A percentile compares a stretch with the other conserved stretches of the same genome.
phyloP scores from a whole-genome alignment of 495 filamentous ascomycete genomes.

The Neurospora sp. region DNA sequence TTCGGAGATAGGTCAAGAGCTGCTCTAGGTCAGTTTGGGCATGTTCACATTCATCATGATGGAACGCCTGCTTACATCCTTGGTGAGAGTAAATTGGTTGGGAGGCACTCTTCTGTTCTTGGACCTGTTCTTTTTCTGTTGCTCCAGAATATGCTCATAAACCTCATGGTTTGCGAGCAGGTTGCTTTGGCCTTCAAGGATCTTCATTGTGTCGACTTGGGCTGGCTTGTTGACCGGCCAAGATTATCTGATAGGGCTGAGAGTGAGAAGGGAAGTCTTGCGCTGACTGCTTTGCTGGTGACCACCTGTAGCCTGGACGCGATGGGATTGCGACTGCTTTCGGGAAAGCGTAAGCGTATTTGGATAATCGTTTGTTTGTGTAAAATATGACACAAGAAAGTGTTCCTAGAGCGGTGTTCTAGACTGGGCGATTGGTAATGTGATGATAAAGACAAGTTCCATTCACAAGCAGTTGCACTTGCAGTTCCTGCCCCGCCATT shows the following conservation, averaged over 20 bases:
- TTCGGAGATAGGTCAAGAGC: slow-evolving; percentile 31
- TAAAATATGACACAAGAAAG: not conserved
- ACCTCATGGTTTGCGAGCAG: slow-evolving; percentile 41
- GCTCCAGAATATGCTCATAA: slow-evolving; percentile 35
- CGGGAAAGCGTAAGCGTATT: not conserved
- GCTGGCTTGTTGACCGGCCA: not conserved
- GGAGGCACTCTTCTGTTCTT: slow-evolving; percentile 30
- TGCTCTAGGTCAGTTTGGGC: slow-evolving; percentile 4
- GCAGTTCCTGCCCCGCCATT: not conserved
- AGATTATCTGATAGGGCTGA: not conserved
- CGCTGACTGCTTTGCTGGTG: too few species aligned
- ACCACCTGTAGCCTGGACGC: not conserved
- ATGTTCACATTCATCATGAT: slow-evolving; percentile 1
- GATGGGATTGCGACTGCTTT: not conserved
- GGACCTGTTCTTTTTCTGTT: slow-evolving; percentile 26
- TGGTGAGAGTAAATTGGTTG: slow-evolving; percentile 21
- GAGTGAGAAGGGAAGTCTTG: too few species aligned
- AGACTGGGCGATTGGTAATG: not conserved
- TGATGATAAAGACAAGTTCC: not conserved
- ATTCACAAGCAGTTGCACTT: not conserved
- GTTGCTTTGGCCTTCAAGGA: slow-evolving; percentile 36
- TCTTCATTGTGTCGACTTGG: slow-evolving; percentile 31
- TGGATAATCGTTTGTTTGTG: not conserved
- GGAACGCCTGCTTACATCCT: slow-evolving; percentile 6
- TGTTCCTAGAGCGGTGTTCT: not conserved